These are phyloP conservation scores for Lyophyllum atratum DNA, from an alignment of 768 basidiomycete species.

Conservation along the genomic window DNA sequence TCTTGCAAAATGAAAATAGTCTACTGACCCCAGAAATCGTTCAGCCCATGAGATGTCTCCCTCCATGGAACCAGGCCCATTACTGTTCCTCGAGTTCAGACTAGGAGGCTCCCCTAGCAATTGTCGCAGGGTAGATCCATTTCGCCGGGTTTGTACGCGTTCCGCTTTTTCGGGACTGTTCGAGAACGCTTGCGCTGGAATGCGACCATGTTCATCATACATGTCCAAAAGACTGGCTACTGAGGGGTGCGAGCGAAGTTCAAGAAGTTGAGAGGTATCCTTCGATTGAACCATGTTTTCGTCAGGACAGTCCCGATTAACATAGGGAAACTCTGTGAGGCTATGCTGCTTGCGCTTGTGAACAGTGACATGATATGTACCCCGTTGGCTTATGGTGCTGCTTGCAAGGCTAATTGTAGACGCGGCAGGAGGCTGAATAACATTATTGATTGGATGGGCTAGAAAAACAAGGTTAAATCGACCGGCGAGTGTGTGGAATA, in stretches of 20 bases:
- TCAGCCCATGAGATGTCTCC: conserved; percentile 89
- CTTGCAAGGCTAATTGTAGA: conserved; percentile 59
- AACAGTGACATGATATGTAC: conserved; percentile 75
- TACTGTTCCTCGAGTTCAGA: conserved; percentile 23
- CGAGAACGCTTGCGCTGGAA: conserved; percentile 64
- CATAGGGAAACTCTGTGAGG: conserved; percentile 65
- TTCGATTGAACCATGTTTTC: conserved; percentile 34
- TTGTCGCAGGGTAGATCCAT: conserved; percentile 74
- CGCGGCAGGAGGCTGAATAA: conserved; percentile 48
- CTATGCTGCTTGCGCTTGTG: conserved; percentile 61
- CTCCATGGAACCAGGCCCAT: conserved; percentile 43
- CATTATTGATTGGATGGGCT: conserved; percentile 71
- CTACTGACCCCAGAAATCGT: conserved; percentile 62
- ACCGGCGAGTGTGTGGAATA: background rate
- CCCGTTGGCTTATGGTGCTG: conserved; percentile 48
- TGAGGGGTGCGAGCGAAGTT: conserved; percentile 75
- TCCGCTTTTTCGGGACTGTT: conserved; percentile 51
- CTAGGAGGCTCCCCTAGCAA: conserved; percentile 59
- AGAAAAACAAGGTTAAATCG: conserved; percentile 1
- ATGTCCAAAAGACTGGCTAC: conserved; percentile 72
- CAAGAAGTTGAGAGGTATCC: conserved; percentile 52
- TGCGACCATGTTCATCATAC: conserved; percentile 72
- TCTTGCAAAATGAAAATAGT: background rate
- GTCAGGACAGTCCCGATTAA: conserved; percentile 44
- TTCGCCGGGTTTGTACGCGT: conserved; percentile 56